Evolutionary conservation across 2,329 filamentous ascomycete genomes (phyloP), one percentile per base, ranked within the genome.

Genomic region (Exophiala aquamarina): DNA sequence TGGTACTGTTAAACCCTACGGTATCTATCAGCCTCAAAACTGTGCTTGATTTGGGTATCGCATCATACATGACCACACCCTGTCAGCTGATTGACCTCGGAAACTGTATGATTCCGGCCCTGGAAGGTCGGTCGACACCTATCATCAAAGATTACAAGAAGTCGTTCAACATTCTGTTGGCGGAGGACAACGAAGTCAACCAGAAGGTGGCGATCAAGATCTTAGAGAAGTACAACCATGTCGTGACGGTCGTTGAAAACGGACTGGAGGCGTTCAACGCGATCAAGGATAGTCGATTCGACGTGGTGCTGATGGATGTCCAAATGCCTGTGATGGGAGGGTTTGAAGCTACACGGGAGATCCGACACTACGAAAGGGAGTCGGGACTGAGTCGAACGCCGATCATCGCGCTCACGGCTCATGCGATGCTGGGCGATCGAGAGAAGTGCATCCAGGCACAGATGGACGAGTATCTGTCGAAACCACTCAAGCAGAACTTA

Each of bases 241-340:
- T 69, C n/a, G 70, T 72, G 8, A 71, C 70, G 1, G 93, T 98
- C 18, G 93, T 95, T 34, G 89, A 91, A 61, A 98, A 98, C 65
- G 93, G 93, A 52, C 79, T 91, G 56, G 92, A 97, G 64, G 93
- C 93, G 1, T 83, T 96, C 10, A 92, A 97, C 63, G 93, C 93
- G 1, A 83, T 97, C 11, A 91, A 94, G 76, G 82, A 85, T 65
- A 92, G 87, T 71, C 86, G 89, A 65, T 98, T 94, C 66, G 93
- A 98, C 67, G 89, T 95, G 52, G 93, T 98, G 56, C 78, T 98
- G 39, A 98, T 98, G 93, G 93, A 98, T 65, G 93, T 98, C 14
- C 93, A 97, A 67, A 98, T 98, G 93, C 93, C 93, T n/a, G 87
- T 97, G 62, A 97, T 97, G 91, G 93, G 93, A 65, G 93, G 93